These are phyloP conservation scores for Boechera divaricarpa DNA, from an alignment of 345 rosid genomes.

Conservation along the genomic window DNA sequence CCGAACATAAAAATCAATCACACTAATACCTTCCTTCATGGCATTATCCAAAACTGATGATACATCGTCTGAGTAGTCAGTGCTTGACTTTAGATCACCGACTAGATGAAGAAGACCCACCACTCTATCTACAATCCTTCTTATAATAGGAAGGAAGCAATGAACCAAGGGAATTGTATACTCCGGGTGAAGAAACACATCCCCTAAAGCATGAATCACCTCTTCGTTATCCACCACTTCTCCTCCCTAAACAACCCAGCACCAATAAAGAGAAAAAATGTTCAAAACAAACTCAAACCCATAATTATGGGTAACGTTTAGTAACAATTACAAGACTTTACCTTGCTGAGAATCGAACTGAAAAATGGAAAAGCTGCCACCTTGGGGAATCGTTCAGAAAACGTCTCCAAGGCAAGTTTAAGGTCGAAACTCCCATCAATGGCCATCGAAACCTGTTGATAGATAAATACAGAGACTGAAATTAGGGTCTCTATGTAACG, in stretches of 20 bases:
- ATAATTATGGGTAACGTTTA: not conserved
- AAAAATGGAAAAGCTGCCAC: conserved; percentile 48
- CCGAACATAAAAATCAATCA: conserved; percentile 59
- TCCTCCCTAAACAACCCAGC: conserved; percentile 52
- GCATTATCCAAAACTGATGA: conserved; percentile 40
- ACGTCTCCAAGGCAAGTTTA: conserved; percentile 58
- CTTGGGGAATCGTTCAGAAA: conserved; percentile 68
- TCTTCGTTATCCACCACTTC: conserved; percentile 56
- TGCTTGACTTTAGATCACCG: conserved; percentile 57
- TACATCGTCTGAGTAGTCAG: conserved; percentile 43
- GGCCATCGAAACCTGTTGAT: conserved; percentile 53
- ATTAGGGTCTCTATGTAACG: conserved; percentile 9
- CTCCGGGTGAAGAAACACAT: conserved; percentile 68
- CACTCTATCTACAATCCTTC: conserved; percentile 62
- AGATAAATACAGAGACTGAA: not conserved
- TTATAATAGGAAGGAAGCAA: conserved; percentile 63
- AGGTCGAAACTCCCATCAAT: conserved; percentile 77
- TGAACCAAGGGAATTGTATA: conserved; percentile 72
- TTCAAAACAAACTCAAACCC: conserved; percentile 14
- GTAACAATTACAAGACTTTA: conserved; percentile 15
- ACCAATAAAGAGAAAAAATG: not conserved
- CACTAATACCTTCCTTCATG: conserved; percentile 51
- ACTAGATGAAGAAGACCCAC: conserved; percentile 59
- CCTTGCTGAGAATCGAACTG: conserved; percentile 52
- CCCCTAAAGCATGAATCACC: conserved; percentile 57